phyloP scores from a whole-genome alignment of 192 early-diverging fungal genomes.

The Coemansia sp. region DNA sequence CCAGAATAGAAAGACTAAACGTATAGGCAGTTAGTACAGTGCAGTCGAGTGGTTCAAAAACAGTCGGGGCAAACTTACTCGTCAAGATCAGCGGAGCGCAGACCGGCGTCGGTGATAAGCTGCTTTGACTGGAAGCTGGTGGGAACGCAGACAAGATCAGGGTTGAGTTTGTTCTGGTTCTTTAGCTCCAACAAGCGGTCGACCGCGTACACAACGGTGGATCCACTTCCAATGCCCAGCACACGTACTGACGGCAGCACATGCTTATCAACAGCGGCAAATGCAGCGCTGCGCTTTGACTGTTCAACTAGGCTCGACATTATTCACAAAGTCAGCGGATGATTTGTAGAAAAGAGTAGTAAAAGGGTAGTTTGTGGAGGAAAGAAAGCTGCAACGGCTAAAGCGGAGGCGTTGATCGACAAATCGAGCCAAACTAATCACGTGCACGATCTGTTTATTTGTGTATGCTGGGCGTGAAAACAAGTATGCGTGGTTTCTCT shows the following conservation, averaged over 20 bases:
- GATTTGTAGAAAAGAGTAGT: not conserved
- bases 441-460: not conserved
- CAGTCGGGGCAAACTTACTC: constrained; percentile 55
- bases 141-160: constrained; percentile 80
- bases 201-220: constrained; percentile 85
- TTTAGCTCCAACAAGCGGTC: constrained; percentile 74
- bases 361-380: constrained; percentile 1
- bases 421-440: not conserved
- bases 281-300: constrained; percentile 86
- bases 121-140: constrained; percentile 90
- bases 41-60: not conserved
- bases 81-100: constrained; percentile 75
- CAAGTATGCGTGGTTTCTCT: not conserved
- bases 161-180: constrained; percentile 53
- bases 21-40: no score
- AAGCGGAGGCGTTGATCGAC: not conserved
- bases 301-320: constrained; percentile 57
- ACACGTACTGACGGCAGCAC: constrained; percentile 66
- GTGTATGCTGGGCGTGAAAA: not conserved
- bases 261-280: constrained; percentile 85
- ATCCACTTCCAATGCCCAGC: constrained; percentile 85
- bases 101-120: constrained; percentile 77
- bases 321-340: constrained; percentile 10
- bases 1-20: constrained; percentile 64
- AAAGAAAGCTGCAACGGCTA: not conserved